These are phyloP conservation scores for Maudiozyma pseudohumilis DNA, from an alignment of 805 yeast species.

Conservation along the genomic window DNA sequence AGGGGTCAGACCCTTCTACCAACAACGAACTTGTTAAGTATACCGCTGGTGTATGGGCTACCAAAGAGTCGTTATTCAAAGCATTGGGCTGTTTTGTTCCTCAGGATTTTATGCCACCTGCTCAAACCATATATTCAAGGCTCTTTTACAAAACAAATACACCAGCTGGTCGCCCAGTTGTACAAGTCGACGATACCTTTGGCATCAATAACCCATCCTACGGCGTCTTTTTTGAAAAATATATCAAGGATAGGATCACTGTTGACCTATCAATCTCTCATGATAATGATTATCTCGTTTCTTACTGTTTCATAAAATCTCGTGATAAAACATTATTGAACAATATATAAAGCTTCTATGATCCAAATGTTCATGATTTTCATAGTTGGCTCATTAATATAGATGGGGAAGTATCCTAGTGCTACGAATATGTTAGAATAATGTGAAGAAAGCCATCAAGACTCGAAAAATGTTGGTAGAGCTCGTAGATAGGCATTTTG, in stretches of 20 bases:
- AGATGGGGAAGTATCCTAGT: too few species aligned
- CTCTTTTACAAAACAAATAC: constrained; percentile 16
- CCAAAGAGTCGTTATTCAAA: constrained; percentile 23
- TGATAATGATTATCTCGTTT: constrained; percentile 22
- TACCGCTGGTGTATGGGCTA: constrained; percentile 27
- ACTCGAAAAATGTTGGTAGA: constrained; percentile 38
- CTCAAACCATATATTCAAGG: constrained; percentile 21
- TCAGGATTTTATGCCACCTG: constrained; percentile 16
- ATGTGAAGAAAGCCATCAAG: constrained; percentile 59
- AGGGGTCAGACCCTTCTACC: neutral
- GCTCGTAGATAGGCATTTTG: constrained; percentile 35
- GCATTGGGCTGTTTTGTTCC: constrained; percentile 14
- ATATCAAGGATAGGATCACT: constrained; percentile 7
- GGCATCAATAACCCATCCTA: constrained; percentile 1
- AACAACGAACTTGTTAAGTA: constrained; percentile 6
- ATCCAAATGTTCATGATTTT: too few species aligned
- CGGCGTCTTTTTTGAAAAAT: constrained; percentile 9
- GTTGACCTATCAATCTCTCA: constrained; percentile 23
- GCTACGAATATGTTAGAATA: neutral
- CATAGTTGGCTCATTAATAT: too few species aligned
- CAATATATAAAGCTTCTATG: neutral
- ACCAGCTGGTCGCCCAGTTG: constrained; percentile 12
- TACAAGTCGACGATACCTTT: constrained; percentile 10
- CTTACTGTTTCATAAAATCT: constrained; percentile 6
- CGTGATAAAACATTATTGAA: neutral